Conservation (phyloP, 202 grass and related monocot species). For the Panicum virgatum region DNA sequence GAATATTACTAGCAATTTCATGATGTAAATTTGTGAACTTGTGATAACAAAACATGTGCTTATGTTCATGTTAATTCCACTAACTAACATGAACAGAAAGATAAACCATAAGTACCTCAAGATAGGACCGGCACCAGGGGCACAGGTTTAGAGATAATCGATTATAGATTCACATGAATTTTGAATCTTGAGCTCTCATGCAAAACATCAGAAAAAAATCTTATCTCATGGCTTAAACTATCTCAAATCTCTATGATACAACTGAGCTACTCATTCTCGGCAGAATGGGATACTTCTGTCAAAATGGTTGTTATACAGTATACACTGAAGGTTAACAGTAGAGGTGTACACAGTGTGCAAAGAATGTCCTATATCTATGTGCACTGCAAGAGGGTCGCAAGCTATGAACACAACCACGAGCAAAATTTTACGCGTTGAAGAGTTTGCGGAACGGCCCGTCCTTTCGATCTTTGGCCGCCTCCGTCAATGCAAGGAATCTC, state of each 20-base stretch:
- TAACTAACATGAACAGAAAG: no score
- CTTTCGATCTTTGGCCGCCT: conserved; percentile 95
- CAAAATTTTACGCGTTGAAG: conserved; percentile 65
- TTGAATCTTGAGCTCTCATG: not conserved
- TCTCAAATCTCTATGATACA: conserved; percentile 18
- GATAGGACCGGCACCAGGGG: no score
- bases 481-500: conserved; percentile 95
- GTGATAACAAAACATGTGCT: no score
- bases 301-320: conserved; percentile 36
- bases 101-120: no score
- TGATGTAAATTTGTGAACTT: no score
- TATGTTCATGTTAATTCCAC: no score
- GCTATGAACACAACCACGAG: conserved; percentile 42
- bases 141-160: no score
- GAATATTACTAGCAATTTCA: no score
- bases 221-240: conserved; percentile 14
- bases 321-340: conserved; percentile 38
- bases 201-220: not conserved
- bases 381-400: conserved; percentile 38
- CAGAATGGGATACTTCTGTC: not conserved
- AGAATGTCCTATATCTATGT: conserved; percentile 57
- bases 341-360: conserved; percentile 31
- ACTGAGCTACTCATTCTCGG: conserved; percentile 5
- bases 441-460: conserved; percentile 98
- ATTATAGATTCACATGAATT: no score